Base-by-base conservation (phyloP, 768 basidiomycete genomes). In the Boletus vermiculosoides region DNA sequence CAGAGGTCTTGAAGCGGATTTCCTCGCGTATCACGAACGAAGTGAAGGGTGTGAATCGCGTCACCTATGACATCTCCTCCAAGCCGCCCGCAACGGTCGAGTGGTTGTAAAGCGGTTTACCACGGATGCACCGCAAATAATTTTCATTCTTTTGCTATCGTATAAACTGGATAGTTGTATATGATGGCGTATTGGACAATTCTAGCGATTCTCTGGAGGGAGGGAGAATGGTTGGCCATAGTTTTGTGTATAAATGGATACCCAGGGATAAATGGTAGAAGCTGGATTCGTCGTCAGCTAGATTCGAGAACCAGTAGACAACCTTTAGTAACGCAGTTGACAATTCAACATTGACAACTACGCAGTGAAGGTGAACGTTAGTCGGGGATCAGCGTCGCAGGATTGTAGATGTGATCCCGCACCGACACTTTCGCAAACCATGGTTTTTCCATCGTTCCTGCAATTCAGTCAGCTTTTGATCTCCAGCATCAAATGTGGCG, bases 21-120 rank as follows among this genome's bases (percentile, higher is more conserved):
- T 98, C 95, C 22, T 94, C 92, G 46, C 83, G 97, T 55, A 98
- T 99, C 62, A 99, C 97, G 37, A 99, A 98, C 72, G 97, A 99
- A 73, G 96, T 97, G 9, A 78, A 81, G 60, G 97, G 97, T n/a
- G 86, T 98, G 71, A 98, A 98, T 76, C 86, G 95, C 40, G 90
- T 98, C 41, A 93, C 93, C 10, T 94, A 92, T 66, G 97, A 99
- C 68, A 92, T 98, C 56, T 97, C 96, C 2, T 94, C 91, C 53
- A 98, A 99, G 76, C 97, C 96, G 40, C 96, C 96, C 54, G 94
- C 90, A 50, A 79, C 78, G 12, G 77, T 79, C 30, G 79, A 80
- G 61, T 79, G 79, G 78, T 59, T 79, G 53, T 79, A 39, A 73
- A 33, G 12, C 12, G 22, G 15, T 9, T 16, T n/a, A 16, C 8